Evolutionary conservation across 2,329 filamentous ascomycete genomes (phyloP), one percentile per base, ranked within the genome.

Genomic region (Botrytis cinerea): DNA sequence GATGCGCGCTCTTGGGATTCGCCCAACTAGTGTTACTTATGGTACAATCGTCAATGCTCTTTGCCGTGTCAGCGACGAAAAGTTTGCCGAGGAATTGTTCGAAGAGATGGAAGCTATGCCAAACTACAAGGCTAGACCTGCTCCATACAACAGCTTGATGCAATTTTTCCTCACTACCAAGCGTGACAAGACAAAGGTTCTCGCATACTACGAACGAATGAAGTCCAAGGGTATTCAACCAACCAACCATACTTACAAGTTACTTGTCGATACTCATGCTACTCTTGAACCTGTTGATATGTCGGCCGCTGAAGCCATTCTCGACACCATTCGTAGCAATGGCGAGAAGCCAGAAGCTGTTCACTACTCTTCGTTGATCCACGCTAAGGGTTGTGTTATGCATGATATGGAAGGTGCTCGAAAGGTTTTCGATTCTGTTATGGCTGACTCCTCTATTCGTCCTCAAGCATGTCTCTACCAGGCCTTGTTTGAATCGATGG

Each of bases 91-190:
- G 81, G 94, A 98, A 83, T 90, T 98, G 79, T 99, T 99, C 81
- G 94, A 98, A 81, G 96, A 99, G 85, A 99, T 99, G 96, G 96
- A 99, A 85, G 90, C 92, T 64, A 97, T 97, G 92, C 92, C 94
- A 73, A 99, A 99, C 86, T 99, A 99, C 89, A 98, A 98, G 86
- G 94, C 96, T 59, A 92, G 96, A 16, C 95, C 96, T 40, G 96
- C 96, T 38, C 96, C 96, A 0, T 99, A 99, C 87, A 98, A 99
- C 86, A 97, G 94, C 83, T 93, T 99, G 91, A 99, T 99, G 90
- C 96, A 99, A 82, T 98, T 97, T 85, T 99, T 98, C 89, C 87
- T 98, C 78, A 97, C 93, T 73, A 98, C 95, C 72, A 98, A 98
- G 89, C 93, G 94, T 71, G 95, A 99, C 83, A 95, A 96, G 84